A percentile compares a stretch with the other conserved stretches of the same genome.
Evolutionary conservation across 2,329 filamentous ascomycete genomes (phyloP).

Genomic region (Paracoccidioides lutzii): DNA sequence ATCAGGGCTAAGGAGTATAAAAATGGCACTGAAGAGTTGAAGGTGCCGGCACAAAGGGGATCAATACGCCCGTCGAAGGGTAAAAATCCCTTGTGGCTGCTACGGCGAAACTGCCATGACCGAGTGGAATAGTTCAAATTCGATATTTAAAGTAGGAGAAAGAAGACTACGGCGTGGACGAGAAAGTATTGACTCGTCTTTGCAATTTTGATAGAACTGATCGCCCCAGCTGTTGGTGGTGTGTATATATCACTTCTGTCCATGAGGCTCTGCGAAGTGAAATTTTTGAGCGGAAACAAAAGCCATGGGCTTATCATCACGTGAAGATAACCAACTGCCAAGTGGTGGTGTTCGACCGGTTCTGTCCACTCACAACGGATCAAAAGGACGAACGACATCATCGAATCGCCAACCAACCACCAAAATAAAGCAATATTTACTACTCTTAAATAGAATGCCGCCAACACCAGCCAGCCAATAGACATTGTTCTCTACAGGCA

Average conservation of each 20-base stretch:
- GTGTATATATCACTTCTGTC: background rate
- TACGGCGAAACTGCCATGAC: background rate
- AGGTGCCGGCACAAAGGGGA: background rate
- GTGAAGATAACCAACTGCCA: slow-evolving; percentile 22
- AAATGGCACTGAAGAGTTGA: background rate
- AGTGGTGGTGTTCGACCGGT: background rate
- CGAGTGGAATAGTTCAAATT: background rate
- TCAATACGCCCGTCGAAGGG: background rate
- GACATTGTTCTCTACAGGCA: background rate
- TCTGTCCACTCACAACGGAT: too few species aligned
- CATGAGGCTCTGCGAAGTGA: background rate
- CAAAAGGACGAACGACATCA: too few species aligned
- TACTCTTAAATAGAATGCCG: background rate
- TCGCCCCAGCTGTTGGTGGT: background rate
- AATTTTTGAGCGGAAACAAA: slow-evolving; percentile 27
- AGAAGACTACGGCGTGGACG: background rate
- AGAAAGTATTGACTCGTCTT: too few species aligned
- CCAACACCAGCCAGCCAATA: background rate
- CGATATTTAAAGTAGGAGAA: background rate
- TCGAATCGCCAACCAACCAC: background rate
- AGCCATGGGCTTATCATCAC: slow-evolving; percentile 26
- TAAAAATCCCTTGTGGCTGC: background rate
- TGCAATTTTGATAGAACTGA: background rate
- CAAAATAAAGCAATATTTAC: background rate
- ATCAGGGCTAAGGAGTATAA: background rate